Evolutionary conservation across 306 rosid genomes (phyloP).

Genomic region (Rosa multiflora): DNA sequence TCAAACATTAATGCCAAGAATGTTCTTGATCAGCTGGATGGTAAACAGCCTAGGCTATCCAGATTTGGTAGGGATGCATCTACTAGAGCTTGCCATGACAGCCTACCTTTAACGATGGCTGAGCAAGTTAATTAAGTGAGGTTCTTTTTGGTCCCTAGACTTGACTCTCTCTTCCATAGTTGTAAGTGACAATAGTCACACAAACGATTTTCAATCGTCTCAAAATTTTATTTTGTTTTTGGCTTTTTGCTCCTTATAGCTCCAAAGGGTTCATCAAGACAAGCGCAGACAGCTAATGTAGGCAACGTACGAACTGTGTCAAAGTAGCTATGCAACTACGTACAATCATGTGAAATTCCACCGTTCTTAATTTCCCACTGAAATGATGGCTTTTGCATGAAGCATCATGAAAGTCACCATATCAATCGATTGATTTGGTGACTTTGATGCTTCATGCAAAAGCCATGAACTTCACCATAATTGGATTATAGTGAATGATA

Average conservation of each 20-base stretch:
- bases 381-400: too few relatives aligned
- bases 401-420: too few relatives aligned
- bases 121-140: slow-evolving; percentile 11
- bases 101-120: background rate
- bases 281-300: too few relatives aligned
- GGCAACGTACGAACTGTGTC: too few relatives aligned
- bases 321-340: too few relatives aligned
- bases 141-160: background rate
- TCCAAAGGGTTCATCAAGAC: background rate
- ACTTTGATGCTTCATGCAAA: too few relatives aligned
- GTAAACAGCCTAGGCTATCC: slow-evolving; percentile 15
- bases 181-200: background rate
- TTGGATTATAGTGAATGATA: background rate
- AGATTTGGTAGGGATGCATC: slow-evolving; percentile 27
- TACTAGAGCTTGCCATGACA: background rate
- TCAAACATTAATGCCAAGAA: background rate
- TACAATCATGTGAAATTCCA: too few relatives aligned
- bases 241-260: background rate
- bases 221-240: background rate
- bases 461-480: too few relatives aligned
- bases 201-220: background rate
- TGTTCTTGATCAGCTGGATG: background rate
- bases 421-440: too few relatives aligned
- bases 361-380: too few relatives aligned
- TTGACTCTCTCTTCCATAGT: background rate